These are phyloP conservation scores for Pelargonium fulgidum DNA, from an alignment of 441 rosid genomes.

Conservation along the genomic window DNA sequence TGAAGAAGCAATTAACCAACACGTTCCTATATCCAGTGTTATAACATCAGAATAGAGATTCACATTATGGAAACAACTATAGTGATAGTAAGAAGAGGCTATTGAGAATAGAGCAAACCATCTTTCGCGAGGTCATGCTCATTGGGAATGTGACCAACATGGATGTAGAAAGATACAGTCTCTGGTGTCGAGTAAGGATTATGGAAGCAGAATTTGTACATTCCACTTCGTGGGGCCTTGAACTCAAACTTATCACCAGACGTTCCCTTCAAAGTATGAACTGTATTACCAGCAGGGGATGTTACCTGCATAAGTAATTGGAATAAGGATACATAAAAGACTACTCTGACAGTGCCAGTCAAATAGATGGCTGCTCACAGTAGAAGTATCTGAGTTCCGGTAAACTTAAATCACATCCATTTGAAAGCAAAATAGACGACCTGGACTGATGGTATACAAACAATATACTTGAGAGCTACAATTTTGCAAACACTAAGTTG, in stretches of 20 bases:
- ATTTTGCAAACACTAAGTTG: not conserved
- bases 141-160: conserved; percentile 85
- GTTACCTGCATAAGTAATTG: conserved; percentile 43
- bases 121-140: conserved; percentile 85
- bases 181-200: conserved; percentile 81
- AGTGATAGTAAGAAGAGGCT: not conserved
- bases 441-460: not conserved
- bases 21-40: conserved; percentile 1
- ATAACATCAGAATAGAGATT: not conserved
- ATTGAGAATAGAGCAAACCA: conserved; percentile 31
- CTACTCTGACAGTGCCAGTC: no score
- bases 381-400: not conserved
- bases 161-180: conserved; percentile 83
- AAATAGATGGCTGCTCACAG: not conserved
- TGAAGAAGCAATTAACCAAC: not conserved
- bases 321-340: not conserved
- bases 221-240: conserved; percentile 53
- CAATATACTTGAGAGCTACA: not conserved
- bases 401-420: not conserved
- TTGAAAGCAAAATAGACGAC: not conserved
- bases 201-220: conserved; percentile 88
- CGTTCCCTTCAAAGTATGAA: conserved; percentile 60
- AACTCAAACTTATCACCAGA: conserved; percentile 85
- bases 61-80: not conserved
- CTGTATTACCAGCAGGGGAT: conserved; percentile 56